Evolutionary conservation across 2,329 filamentous ascomycete genomes (phyloP), one percentile per base, ranked within the genome.

Genomic region (Orbilia brochopaga): DNA sequence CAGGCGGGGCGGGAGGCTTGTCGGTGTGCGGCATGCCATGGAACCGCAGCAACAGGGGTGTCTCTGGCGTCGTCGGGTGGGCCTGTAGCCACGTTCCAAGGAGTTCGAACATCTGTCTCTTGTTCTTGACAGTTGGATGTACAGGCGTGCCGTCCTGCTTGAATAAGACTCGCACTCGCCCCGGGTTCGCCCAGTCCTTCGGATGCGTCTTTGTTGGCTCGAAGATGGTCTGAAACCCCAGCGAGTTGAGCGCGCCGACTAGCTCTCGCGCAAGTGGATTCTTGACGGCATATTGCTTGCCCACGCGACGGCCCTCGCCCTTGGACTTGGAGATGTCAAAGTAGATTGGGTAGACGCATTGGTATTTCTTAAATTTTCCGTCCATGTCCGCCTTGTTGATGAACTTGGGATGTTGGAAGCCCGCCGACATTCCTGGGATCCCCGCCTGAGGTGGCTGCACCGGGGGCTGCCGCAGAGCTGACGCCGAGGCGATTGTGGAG

Each of bases 181-280:
- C 94, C 11, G 94, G 94, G 82, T 99, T 99, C 64, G 89, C 88
- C 94, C 94, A 99, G 82, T 99, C 94, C 81, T 94, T 93, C 5
- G 94, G 94, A 80, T 99, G 94, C 72, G 87, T 85, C 83, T 96
- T 96, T 78, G 90, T 89, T 0, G 92, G 91, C 81, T 99, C 94
- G 79, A 97, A 89, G 6, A 94, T 87, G 48, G 89, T 88, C 73
- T 86, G 84, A 37, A 91, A 82, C 30, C 88, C 85, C 70, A 96
- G 84, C 51, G 84, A 81, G 46, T 88, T 87, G 79, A 90, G 90
- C n/a, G 92, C 93, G 78, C 90, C 88, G 50, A 92, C 89, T 78
- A 99, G 92, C 77, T 94, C 91, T 77, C 90, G 86, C 6, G 94
- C 94, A 46, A 99, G 85, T 27, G 94, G 94, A 81, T 93, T 95